Evolutionary conservation across 805 yeast species (phyloP).

Genomic region (Candida nonsorbophila): DNA sequence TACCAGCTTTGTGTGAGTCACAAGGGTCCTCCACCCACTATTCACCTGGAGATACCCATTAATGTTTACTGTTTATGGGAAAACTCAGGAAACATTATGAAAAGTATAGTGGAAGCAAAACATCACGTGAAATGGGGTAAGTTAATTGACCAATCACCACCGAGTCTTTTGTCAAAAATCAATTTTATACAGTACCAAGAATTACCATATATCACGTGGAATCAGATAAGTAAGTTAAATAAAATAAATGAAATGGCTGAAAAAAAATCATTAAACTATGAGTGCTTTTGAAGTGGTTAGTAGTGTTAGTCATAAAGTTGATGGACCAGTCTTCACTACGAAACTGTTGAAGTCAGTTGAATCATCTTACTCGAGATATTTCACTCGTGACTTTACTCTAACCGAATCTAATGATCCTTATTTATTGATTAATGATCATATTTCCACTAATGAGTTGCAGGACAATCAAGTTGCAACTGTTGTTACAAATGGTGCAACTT

Average conservation of each 20-base stretch:
- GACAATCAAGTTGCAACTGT: constrained; percentile 36
- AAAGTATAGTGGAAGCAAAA: not conserved
- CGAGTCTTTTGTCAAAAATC: too few species aligned
- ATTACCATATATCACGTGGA: constrained; percentile 9
- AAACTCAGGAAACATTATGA: not conserved
- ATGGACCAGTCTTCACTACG: constrained; percentile 35
- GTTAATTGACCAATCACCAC: not conserved
- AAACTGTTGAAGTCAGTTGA: constrained; percentile 43
- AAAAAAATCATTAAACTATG: not conserved
- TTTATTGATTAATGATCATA: constrained; percentile 31
- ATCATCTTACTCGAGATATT: constrained; percentile 22
- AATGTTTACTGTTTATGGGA: not conserved
- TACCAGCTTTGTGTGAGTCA: not conserved
- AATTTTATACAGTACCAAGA: not conserved
- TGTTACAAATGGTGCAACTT: constrained; percentile 45
- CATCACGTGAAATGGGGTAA: not conserved
- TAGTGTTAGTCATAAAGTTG: constrained; percentile 18
- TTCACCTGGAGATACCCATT: too few species aligned
- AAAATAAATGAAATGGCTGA: not conserved
- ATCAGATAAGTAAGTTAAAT: constrained; percentile 4
- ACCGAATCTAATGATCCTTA: constrained; percentile 52
- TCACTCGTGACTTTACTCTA: constrained; percentile 21
- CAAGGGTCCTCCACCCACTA: too few species aligned
- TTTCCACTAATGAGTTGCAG: constrained; percentile 7
- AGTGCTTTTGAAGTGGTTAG: constrained; percentile 17